Base-by-base conservation (phyloP, 306 rosid genomes). In the Oemleria cerasiformis region DNA sequence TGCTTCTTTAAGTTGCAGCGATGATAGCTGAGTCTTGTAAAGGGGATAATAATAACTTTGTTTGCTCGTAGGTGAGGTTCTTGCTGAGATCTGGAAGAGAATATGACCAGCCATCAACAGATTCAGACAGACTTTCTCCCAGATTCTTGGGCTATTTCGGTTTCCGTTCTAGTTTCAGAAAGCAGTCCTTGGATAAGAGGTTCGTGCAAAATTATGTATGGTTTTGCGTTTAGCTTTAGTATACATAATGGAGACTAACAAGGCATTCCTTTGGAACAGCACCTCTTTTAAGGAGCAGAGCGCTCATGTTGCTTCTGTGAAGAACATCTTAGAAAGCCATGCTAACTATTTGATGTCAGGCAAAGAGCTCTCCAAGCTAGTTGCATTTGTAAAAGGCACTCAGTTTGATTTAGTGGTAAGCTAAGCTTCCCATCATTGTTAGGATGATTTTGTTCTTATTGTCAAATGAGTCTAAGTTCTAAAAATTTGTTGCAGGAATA, bases 401-500 rank as follows among this genome's bases (percentile, higher is more conserved):
- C 99, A 88, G 79, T 91, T 94, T 84, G 99, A 91, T 88, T 88
- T 94, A 76, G 97, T 94, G 86, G 99, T 94, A 81, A 79, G 83
- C 78, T 56, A 70, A 53, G 60, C 11, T 67, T 42, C 30, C 30
- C 53, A 36, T 59, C 71, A 8, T 60, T 44, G n/a, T 71, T 61
- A 30, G 77, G 68, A 9, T 50, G 53, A 34, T 20, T 30, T 41
- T 53, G 49, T 15, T 61, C 49, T 40, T 59, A 44, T 47, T 70
- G 43, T 59, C 3, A 63, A 73, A 70, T 72, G 71, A 60, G 73
- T 76, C 60, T 59, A 61, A 62, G 15, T 59, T 78, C 47, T 40
- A 68, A 30, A 57, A 54, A 68, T 67, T 57, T 63, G 66, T 81
- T 78, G 74, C 86, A 94, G 99, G 96, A 94, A 75, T 91, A 91